A percentile compares a stretch with the other conserved stretches of the same genome.
phyloP scores from a whole-genome alignment of 2,329 filamentous ascomycete genomes.

The Claviceps monticola region DNA sequence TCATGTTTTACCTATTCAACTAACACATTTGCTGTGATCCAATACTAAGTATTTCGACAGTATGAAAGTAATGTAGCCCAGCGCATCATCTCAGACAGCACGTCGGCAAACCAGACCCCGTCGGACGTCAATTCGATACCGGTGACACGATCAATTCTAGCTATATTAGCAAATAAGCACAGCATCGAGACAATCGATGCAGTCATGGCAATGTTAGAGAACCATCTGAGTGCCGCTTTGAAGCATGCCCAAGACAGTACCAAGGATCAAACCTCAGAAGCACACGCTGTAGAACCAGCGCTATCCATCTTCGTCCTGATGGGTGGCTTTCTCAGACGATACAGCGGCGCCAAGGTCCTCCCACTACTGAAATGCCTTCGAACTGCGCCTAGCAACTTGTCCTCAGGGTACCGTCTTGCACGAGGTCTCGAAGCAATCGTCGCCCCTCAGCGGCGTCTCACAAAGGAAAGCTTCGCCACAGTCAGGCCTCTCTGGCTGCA shows the following conservation, averaged over 20 bases:
- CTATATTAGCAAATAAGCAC: conserved; percentile 31
- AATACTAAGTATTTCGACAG: conserved; percentile 10
- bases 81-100: conserved; percentile 18
- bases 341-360: conserved; percentile 21
- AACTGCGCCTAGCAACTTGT: conserved; percentile 19
- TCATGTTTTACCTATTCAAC: background rate
- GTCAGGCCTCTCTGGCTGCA: conserved; percentile 34
- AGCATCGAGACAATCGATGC: conserved; percentile 19
- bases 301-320: conserved; percentile 22
- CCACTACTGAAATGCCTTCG: conserved; percentile 21
- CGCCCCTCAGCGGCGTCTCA: conserved; percentile 23
- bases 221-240: conserved; percentile 12
- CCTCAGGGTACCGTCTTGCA: conserved; percentile 26
- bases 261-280: background rate
- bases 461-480: conserved; percentile 27
- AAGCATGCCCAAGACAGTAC: background rate
- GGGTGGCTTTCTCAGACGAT: conserved; percentile 25
- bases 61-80: conserved; percentile 23
- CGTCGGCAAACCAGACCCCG: conserved; percentile 5
- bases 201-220: conserved; percentile 16
- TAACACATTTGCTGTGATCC: background rate
- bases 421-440: conserved; percentile 29
- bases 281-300: background rate
- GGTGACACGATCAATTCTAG: conserved; percentile 23
- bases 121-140: conserved; percentile 10